Base-by-base conservation (phyloP, 371 early-diverging fungal genomes). In the Mucor irregularis region DNA sequence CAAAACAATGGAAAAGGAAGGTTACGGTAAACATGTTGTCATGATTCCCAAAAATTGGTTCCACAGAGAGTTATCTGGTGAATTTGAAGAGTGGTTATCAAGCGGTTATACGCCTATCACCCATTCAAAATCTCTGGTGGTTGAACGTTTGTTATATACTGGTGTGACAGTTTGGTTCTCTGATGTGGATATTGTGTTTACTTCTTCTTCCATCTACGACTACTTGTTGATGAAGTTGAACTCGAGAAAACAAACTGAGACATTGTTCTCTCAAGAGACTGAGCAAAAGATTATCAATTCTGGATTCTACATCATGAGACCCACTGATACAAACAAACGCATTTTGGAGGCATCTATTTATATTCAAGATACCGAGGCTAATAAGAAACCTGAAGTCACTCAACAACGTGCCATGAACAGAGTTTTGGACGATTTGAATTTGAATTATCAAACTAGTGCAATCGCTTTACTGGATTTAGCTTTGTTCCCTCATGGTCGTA, bases 281-380 rank as follows among this genome's bases (percentile, higher is more conserved):
- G 75, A 75, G 28, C 71, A 78, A 40, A 61, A 68, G 8, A 59
- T 71, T 11, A 56, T 75, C 45, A 78, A 78, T 39, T 69, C 72
- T 19, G 79, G 79, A 1, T 78, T 78, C n/a, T 78, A 75, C 45
- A 38, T 78, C 6, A 78, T 78, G 79, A 57, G 74, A 17, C 79
- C 79, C 3, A 71, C 76, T 0, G 13, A 47, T 9, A 66, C 62
- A 19, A 75, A 66, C 56, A 78, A 75, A 47, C 75, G 73, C 11
- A 61, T 78, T 21, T 58, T 78, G 46, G 67, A 59, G 13, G 66
- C 68, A 7, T 69, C 76, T 5, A 75, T 78, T 43, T 49, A 60
- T 9, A 78, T 78, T 30, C 72, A 73, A 44, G 79, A 78, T 34
- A 50, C 46, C 4, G 58, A 58, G n/a, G 50, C 50, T 21, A 22